A percentile compares a stretch with the other conserved stretches of the same genome.
These are phyloP conservation scores for Truncatella angustata DNA, from an alignment of 2,329 filamentous ascomycete genomes.

Conservation along the genomic window DNA sequence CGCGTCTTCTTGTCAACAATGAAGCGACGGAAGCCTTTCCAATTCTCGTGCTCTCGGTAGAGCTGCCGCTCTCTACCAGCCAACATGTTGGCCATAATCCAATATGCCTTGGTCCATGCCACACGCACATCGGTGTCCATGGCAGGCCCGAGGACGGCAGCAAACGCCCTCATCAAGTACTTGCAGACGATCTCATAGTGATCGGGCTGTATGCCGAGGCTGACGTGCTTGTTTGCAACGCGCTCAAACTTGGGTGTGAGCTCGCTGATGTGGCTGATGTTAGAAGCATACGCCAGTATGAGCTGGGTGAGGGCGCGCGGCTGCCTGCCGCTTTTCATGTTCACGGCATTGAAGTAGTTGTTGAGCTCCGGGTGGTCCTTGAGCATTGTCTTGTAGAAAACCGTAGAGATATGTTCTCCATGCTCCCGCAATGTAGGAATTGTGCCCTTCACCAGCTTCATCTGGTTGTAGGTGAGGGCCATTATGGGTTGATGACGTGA, in stretches of 20 bases:
- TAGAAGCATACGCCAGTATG: constrained; percentile 68
- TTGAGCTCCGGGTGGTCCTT: constrained; percentile 63
- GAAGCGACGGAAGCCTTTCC: constrained; percentile 69
- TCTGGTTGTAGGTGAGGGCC: constrained; percentile 53
- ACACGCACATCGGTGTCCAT: constrained; percentile 63
- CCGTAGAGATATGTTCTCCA: constrained; percentile 65
- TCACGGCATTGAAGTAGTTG: constrained; percentile 68
- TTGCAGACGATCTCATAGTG: constrained; percentile 71
- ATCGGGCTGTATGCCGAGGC: constrained; percentile 64
- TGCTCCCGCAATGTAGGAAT: constrained; percentile 67
- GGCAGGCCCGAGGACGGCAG: constrained; percentile 61
- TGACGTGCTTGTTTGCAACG: constrained; percentile 71
- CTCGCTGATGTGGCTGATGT: constrained; percentile 64
- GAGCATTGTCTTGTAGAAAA: constrained; percentile 72
- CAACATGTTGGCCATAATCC: constrained; percentile 70
- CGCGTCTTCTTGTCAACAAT: constrained; percentile 61
- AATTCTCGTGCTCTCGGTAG: constrained; percentile 59
- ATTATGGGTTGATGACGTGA: constrained; percentile 13
- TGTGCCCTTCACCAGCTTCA: constrained; percentile 65
- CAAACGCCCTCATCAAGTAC: constrained; percentile 67
- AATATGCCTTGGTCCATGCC: constrained; percentile 72
- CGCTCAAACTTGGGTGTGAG: constrained; percentile 52
- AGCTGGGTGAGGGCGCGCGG: constrained; percentile 60
- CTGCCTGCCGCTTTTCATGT: constrained; percentile 63
- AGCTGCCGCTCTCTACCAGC: constrained; percentile 64